Base-by-base conservation (phyloP, 768 basidiomycete genomes). In the Lentinus tigrinus region DNA sequence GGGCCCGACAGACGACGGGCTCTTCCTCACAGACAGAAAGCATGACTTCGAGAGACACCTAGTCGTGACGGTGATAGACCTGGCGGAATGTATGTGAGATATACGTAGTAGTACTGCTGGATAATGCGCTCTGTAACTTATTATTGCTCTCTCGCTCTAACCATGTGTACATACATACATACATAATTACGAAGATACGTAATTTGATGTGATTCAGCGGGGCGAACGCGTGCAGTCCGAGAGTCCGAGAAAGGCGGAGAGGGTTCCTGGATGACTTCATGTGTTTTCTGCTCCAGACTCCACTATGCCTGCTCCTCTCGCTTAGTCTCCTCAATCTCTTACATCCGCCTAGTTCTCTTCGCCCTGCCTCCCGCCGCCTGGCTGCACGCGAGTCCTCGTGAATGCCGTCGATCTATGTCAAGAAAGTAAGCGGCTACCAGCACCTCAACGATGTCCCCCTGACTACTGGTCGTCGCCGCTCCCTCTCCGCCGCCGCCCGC, bases 381-480 rank as follows among this genome's bases (percentile, higher is more conserved):
- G 39, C 26, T 34, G 44, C 56, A n/a, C n/a, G n/a, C n/a, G 11
- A 16, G 52, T 28, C 47, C 38, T 43, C 36, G 56, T 50, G 51
- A 27, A 81, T 82, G 80, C 80, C 81, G 37, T 83, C 82, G 39
- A 73, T 83, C 54, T 75, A 79, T 64, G 73, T 83, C 52, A 77
- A 70, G 67, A 63, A 65, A 31, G 31, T 7, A 11, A 31, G 31
- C 31, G 64, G 65, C 48, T 71, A 69, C 62, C 47, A 57, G 11
- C 37, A 40, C 50, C 60, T 71, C 39, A 37, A 47, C 48, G 64
- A 69, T 40, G 42, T 39, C 23, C 37, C 27, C 10, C 46, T 40
- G 8, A 43, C 14, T 38, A 11, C 23, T 6, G 44, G 43, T 24
- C 57, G 62, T 14, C 64, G 55, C 26, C 60, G 62, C 28, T 60